Base-by-base conservation (phyloP, 768 basidiomycete genomes). In the Serendipita indica region DNA sequence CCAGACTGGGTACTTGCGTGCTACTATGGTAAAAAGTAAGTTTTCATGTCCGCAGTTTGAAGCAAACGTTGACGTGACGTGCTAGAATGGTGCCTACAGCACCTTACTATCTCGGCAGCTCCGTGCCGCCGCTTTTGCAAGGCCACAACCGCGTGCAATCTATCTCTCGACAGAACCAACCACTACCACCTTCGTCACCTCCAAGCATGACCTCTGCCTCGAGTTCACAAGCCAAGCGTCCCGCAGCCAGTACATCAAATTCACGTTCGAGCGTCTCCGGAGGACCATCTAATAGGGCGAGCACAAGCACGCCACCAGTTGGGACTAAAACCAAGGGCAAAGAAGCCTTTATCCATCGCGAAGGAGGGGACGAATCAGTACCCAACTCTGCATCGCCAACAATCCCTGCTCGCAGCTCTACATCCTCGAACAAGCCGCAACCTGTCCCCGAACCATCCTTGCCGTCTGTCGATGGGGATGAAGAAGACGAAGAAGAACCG, bases 1-100 rank as follows among this genome's bases (percentile, higher is more conserved):
- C 94, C 94, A 1, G 83, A 87, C 45, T 98, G 96, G 94, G 78
- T 98, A 63, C 68, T 97, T 32, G 90, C 94, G 0, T 97, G 94
- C 67, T 79, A 84, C 56, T 69, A 79, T 0, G 89, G 94, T 67
- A 83, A 84, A 66, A 87, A 84, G 90, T 91, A 62, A 62, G 82
- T 69, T 10, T n/a, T 30, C 18, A 5, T 7, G 41, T 3, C 27
- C 12, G n/a, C 35, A n/a, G 18, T 25, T 3, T 7, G 41, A 25
- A 43, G 41, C 35, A 18, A 37, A 10, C 12, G 16, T 27, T n/a
- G 33, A 0, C 32, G 12, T 22, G n/a, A 10, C 30, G 22, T 28
- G 32, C 20, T 60, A 89, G 88, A 66, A 90, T 94, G 86, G 79
- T 93, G 6, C 85, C 90, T 3, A 92, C 92, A 60, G 79, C 84